These are phyloP conservation scores for Lactarius evosmus DNA, from an alignment of 768 basidiomycete species.

Conservation along the genomic window DNA sequence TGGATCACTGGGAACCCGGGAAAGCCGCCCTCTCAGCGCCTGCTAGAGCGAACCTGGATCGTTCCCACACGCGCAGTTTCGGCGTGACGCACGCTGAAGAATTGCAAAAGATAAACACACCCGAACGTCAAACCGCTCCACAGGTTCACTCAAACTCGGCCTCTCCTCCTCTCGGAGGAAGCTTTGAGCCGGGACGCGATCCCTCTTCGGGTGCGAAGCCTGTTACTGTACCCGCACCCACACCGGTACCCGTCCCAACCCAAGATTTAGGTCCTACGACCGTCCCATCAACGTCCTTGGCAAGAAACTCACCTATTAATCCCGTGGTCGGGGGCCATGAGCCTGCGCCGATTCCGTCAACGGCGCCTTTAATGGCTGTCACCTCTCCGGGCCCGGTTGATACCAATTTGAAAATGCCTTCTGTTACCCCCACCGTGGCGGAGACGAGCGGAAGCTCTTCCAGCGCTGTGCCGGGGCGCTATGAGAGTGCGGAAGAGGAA, in stretches of 20 bases:
- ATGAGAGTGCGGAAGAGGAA: slow-evolving; percentile 60
- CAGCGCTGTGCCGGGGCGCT: slow-evolving; percentile 21
- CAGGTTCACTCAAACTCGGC: slow-evolving; percentile 43
- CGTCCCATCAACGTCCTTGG: slow-evolving; percentile 27
- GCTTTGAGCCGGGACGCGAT: background rate
- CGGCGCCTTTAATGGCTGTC: slow-evolving; percentile 27
- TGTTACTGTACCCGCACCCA: slow-evolving; percentile 15
- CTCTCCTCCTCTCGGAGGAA: slow-evolving; percentile 38
- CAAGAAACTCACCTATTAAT: slow-evolving; percentile 35
- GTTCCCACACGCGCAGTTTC: slow-evolving; percentile 77
- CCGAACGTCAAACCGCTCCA: slow-evolving; percentile 28
- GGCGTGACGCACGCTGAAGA: slow-evolving; percentile 81
- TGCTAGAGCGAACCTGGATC: slow-evolving; percentile 50
- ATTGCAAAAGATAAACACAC: slow-evolving; percentile 52
- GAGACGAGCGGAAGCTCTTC: slow-evolving; percentile 52
- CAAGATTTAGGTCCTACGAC: slow-evolving; percentile 12
- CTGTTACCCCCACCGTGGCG: slow-evolving; percentile 59
- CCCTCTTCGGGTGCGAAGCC: slow-evolving; percentile 20
- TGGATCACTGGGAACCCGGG: slow-evolving; percentile 76
- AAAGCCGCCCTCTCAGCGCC: slow-evolving; percentile 46
- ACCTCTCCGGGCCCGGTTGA: slow-evolving; percentile 35
- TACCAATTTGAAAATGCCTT: slow-evolving; percentile 33
- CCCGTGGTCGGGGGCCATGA: slow-evolving; percentile 34
- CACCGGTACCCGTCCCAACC: slow-evolving; percentile 10
- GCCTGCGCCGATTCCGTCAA: slow-evolving; percentile 31